These are phyloP conservation scores for Plasmodium ovale DNA, from an alignment of 169 alveolate genomes.

Conservation along the genomic window DNA sequence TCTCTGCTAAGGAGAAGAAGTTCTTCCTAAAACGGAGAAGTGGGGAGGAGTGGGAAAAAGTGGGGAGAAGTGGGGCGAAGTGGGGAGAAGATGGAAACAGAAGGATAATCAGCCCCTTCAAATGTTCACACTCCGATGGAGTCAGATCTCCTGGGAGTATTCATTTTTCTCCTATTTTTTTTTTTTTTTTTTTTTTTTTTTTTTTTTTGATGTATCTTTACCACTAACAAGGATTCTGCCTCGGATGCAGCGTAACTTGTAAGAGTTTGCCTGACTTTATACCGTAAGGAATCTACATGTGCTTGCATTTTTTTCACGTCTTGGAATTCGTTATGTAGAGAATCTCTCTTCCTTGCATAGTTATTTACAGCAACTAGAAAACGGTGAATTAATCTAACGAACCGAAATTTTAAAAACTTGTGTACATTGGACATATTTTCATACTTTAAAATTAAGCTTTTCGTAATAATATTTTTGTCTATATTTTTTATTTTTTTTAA, in stretches of 20 bases:
- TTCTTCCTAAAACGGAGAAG: not conserved
- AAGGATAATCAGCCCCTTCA: not conserved
- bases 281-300: not conserved
- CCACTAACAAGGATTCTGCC: not conserved
- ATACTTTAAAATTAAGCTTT: conserved; percentile 33
- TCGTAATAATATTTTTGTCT: not conserved
- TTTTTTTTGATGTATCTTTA: not conserved
- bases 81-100: not conserved
- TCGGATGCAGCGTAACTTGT: not conserved
- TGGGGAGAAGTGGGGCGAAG: not conserved
- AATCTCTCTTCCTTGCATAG: conserved; percentile 19
- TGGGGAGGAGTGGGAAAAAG: no score
- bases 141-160: no score
- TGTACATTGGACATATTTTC: conserved; percentile 60
- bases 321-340: not conserved
- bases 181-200: no score
- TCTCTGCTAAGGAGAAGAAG: not conserved
- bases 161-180: no score
- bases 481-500: conserved; percentile 6
- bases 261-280: not conserved
- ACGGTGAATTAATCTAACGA: not conserved
- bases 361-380: conserved; percentile 42
- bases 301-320: not conserved
- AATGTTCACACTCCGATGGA: no score
- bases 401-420: conserved; percentile 23